A percentile compares a stretch with the other conserved stretches of the same genome.
Evolutionary conservation across 139 green algal species (phyloP).

Genomic region (Picochlorum sp.): DNA sequence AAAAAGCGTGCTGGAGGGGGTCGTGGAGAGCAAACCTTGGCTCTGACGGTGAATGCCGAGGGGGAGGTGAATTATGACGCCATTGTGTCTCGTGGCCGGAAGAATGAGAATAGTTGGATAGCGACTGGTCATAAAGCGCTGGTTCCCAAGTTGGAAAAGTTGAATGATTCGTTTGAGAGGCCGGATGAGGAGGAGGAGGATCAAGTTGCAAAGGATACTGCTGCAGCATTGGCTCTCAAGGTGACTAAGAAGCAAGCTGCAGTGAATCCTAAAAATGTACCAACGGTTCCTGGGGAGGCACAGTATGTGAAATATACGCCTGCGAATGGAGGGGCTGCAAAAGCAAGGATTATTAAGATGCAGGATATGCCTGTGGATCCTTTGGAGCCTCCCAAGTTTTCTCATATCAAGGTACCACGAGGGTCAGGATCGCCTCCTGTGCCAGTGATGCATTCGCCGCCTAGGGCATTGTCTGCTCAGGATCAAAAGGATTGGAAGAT

Average conservation of each 20-base stretch:
- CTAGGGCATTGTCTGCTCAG: conserved; percentile 69
- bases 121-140: conserved; percentile 65
- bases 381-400: conserved; percentile 95
- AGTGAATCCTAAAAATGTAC: conserved; percentile 68
- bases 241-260: conserved; percentile 71
- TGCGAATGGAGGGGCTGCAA: conserved; percentile 46
- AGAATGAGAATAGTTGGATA: conserved; percentile 64
- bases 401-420: conserved; percentile 62
- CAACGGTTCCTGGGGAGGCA: conserved; percentile 55
- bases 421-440: conserved; percentile 84
- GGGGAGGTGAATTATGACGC: conserved; percentile 82
- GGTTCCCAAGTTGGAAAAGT: conserved; percentile 75
- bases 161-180: conserved; percentile 47
- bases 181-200: conserved; percentile 78
- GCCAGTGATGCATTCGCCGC: conserved; percentile 93
- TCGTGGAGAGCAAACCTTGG: conserved; percentile 48
- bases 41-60: conserved; percentile 59
- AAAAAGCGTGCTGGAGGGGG: conserved; percentile 23
- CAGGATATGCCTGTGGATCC: conserved; percentile 93
- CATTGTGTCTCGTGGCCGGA: conserved; percentile 62
- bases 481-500: conserved; percentile 98
- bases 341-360: conserved; percentile 93
- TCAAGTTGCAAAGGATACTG: conserved; percentile 55
- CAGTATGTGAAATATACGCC: conserved; percentile 97
- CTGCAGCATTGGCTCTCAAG: conserved; percentile 52